A percentile compares a stretch with the other conserved stretches of the same genome.
Evolutionary conservation across 2,329 filamentous ascomycete species (phyloP).

Genomic region (Trichocomaceae sp.): DNA sequence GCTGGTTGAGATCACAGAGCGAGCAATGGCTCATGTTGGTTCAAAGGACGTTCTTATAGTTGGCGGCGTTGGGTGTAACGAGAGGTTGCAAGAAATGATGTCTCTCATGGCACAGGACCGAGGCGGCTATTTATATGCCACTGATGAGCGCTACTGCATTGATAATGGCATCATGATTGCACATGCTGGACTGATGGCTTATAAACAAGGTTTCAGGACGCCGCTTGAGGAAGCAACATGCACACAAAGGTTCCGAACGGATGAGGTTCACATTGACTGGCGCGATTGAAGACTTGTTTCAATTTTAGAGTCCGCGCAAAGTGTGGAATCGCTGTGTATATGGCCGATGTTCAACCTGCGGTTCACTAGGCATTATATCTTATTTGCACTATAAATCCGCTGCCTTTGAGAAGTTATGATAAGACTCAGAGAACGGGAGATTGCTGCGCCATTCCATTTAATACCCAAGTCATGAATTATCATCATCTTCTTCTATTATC

Average conservation of each 20-base stretch:
- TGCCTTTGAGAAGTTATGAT: neutral
- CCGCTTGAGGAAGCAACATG: conserved; percentile 73
- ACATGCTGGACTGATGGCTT: conserved; percentile 83
- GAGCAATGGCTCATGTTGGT: conserved; percentile 96
- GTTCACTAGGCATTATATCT: too few species aligned
- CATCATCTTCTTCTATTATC: conserved; percentile 63
- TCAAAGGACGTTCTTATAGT: conserved; percentile 87
- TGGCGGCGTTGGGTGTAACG: conserved; percentile 91
- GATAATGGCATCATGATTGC: conserved; percentile 99
- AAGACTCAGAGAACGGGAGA: neutral
- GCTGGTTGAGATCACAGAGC: conserved; percentile 96
- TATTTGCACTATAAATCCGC: neutral
- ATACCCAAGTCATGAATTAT: conserved; percentile 44
- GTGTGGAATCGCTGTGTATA: neutral
- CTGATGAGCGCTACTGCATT: conserved; percentile 95
- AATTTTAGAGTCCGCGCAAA: neutral
- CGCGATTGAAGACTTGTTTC: conserved; percentile 46
- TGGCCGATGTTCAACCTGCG: neutral
- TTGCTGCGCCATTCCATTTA: neutral
- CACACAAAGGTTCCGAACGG: conserved; percentile 75
- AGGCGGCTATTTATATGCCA: conserved; percentile 85
- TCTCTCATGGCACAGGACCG: conserved; percentile 84
- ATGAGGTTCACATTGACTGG: conserved; percentile 75
- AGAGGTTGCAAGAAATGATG: conserved; percentile 97
- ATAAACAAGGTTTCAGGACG: conserved; percentile 71